Conservation (phyloP, 2,329 filamentous ascomycete genomes). For the Coniochaeta sp. region DNA sequence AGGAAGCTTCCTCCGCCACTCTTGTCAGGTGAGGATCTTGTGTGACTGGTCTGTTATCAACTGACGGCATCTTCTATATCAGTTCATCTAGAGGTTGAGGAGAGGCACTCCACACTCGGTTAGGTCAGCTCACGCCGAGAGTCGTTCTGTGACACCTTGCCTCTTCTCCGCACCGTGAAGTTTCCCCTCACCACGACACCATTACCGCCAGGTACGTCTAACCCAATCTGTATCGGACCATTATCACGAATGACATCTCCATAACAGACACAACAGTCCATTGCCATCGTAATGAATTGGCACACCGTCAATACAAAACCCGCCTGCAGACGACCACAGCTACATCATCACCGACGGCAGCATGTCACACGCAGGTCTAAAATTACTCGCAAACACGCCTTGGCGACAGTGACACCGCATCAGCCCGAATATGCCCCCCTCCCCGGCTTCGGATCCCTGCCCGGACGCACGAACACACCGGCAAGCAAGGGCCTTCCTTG, state of each 20-base stretch:
- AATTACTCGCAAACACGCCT: neutral
- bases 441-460: neutral
- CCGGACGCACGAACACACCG: neutral
- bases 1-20: neutral
- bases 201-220: neutral
- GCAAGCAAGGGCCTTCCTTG: neutral
- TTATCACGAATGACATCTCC: neutral
- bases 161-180: neutral
- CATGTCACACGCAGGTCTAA: neutral
- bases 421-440: neutral
- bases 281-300: neutral
- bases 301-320: neutral
- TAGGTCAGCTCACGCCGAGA: neutral
- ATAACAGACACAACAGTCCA: neutral
- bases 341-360: neutral
- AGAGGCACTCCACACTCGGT: neutral
- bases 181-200: slow-evolving; percentile 1
- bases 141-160: neutral
- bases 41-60: neutral
- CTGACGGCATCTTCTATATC: neutral
- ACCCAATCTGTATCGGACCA: neutral
- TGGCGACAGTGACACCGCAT: neutral
- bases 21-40: neutral
- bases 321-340: neutral
- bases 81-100: neutral